Percentiles rank a stretch among this genome's conserved stretches.
Evolutionary conservation across 2,329 filamentous ascomycete genomes (phyloP).

Genomic region (Pyrenochaeta sp.): DNA sequence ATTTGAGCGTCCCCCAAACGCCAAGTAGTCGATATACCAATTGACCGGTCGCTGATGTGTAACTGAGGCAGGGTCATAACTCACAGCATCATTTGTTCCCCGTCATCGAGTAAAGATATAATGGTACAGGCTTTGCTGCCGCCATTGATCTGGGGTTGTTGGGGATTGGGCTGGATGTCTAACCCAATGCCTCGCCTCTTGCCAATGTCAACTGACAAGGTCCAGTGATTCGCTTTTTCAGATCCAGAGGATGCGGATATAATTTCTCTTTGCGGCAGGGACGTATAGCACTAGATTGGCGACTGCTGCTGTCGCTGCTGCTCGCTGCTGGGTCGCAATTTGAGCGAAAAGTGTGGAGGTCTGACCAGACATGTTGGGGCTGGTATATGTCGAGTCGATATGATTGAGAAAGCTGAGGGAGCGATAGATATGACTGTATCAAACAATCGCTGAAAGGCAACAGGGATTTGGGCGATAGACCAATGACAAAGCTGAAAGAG

Average conservation of each 20-base stretch:
- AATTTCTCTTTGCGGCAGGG: background rate
- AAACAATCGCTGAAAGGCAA: too few species aligned
- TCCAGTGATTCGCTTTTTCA: constrained; percentile 6
- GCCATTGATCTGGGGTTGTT: background rate
- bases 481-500: background rate
- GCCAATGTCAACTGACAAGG: constrained; percentile 1
- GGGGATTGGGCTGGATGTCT: constrained; percentile 1
- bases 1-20: constrained; percentile 2
- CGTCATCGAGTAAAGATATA: background rate
- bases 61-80: background rate
- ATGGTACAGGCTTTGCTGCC: constrained; percentile 1
- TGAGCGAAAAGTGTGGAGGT: constrained; percentile 2
- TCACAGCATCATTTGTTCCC: background rate
- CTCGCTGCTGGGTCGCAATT: constrained; percentile 6
- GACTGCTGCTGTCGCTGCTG: background rate
- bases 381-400: too few species aligned
- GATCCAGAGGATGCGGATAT: constrained; percentile 2
- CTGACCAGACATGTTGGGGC: background rate
- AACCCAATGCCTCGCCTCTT: background rate
- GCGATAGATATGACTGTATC: too few species aligned
- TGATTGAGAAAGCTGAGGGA: too few species aligned
- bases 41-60: constrained; percentile 1
- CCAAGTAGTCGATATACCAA: constrained; percentile 8
- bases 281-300: constrained; percentile 3
- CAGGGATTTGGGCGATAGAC: background rate